Percentiles rank a stretch among this genome's conserved stretches.
These are phyloP conservation scores for Prunus campanulata DNA, from an alignment of 306 rosid species.

Conservation along the genomic window DNA sequence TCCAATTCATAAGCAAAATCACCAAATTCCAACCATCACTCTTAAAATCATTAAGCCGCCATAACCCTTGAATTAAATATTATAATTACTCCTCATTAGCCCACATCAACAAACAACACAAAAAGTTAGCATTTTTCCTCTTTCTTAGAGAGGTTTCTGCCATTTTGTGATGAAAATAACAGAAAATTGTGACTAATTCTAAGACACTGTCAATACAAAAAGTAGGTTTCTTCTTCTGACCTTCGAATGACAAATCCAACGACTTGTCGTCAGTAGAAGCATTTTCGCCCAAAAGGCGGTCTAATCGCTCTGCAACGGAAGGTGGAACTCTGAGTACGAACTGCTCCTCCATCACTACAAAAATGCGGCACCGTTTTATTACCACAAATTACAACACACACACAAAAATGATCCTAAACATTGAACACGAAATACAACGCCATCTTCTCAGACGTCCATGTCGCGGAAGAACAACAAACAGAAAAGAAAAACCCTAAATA, in stretches of 20 bases:
- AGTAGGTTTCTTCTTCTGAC: slow-evolving; percentile 10
- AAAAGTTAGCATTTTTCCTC: neutral
- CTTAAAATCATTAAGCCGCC: neutral
- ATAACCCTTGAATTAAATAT: neutral
- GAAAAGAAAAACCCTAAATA: neutral
- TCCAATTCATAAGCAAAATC: neutral
- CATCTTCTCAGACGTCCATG: neutral
- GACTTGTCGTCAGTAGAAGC: slow-evolving; percentile 48
- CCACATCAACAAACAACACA: neutral
- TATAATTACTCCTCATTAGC: neutral
- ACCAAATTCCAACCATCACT: neutral
- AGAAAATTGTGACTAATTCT: neutral
- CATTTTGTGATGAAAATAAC: neutral
- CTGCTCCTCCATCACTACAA: slow-evolving; percentile 56
- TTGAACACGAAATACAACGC: too few species aligned
- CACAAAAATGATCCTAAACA: neutral
- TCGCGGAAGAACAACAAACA: neutral
- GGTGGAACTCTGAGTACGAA: slow-evolving; percentile 58
- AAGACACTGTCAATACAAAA: neutral
- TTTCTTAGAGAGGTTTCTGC: neutral
- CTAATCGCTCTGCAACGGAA: slow-evolving; percentile 51
- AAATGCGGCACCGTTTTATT: neutral
- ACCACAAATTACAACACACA: neutral
- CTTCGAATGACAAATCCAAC: slow-evolving; percentile 45
- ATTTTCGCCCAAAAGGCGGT: slow-evolving; percentile 42